Conservation (phyloP, 1,139 yeast species). For the Candida dubliniensis region DNA sequence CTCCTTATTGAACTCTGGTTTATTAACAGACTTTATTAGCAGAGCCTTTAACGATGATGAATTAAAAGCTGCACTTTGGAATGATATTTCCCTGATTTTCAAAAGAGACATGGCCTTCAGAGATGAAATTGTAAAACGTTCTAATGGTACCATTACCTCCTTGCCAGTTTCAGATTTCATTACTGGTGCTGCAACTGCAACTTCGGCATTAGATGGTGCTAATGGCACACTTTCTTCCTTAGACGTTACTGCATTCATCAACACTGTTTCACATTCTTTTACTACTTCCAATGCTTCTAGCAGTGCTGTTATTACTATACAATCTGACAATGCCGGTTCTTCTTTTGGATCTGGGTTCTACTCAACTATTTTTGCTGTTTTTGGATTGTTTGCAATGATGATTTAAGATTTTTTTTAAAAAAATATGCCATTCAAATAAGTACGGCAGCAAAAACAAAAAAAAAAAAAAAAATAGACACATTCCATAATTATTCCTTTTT, state of each 20-base stretch:
- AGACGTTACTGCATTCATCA: conserved; percentile 3
- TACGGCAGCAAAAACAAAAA: not conserved
- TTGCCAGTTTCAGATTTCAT: not conserved
- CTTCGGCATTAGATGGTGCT: not conserved
- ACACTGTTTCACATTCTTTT: conserved; percentile 2
- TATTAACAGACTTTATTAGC: conserved; percentile 25
- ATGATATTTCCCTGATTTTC: conserved; percentile 11
- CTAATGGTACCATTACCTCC: conserved; percentile 2
- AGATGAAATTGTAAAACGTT: conserved; percentile 5
- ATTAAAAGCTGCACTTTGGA: conserved; percentile 22
- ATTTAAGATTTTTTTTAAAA: conserved; percentile 1
- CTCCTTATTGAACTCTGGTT: conserved; percentile 27
- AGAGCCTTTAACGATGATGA: conserved; percentile 28
- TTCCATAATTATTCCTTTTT: too few species aligned
- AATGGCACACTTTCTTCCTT: conserved; percentile 1
- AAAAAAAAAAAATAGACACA: not conserved
- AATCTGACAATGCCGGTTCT: conserved; percentile 11
- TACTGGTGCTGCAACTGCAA: conserved; percentile 6
- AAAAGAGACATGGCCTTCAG: conserved; percentile 8
- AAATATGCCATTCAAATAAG: not conserved
- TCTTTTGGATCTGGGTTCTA: conserved; percentile 9
- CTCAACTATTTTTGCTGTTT: conserved; percentile 12
- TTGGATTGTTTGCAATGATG: conserved; percentile 14
- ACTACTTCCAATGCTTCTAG: conserved; percentile 7
- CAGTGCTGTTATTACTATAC: conserved; percentile 8